Evolutionary conservation across 192 early-diverging fungal genomes (phyloP).

Genomic region (Coemansia sp.): DNA sequence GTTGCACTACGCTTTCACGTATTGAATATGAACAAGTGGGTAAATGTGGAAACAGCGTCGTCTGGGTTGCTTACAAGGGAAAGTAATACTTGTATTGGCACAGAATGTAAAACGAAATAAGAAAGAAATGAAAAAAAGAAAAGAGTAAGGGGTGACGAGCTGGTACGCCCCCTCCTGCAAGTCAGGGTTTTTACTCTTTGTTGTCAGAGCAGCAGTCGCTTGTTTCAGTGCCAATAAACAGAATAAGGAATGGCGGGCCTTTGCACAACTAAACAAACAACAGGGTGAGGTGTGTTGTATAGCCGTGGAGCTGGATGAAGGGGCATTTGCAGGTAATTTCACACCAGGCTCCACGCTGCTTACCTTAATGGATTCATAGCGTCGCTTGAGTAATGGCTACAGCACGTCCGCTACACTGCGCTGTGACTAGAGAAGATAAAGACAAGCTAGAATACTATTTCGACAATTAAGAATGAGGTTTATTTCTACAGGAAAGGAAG

Average conservation of each 20-base stretch:
- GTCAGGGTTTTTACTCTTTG: background rate
- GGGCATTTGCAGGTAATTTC: too few species aligned
- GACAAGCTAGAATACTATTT: background rate
- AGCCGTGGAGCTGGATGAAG: too few species aligned
- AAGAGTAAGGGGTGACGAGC: too few species aligned
- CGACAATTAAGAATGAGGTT: background rate
- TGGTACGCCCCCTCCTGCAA: too few species aligned
- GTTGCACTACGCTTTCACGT: background rate
- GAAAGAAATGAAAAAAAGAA: background rate
- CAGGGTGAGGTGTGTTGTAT: too few species aligned
- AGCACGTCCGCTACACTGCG: background rate
- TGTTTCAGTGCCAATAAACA: too few species aligned
- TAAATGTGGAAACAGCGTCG: too few species aligned
- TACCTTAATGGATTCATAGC: conserved; percentile 32
- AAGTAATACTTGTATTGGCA: too few species aligned
- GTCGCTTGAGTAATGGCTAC: background rate
- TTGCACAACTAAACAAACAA: background rate
- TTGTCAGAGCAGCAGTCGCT: background rate
- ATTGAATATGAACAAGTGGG: background rate
- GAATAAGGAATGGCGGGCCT: too few species aligned
- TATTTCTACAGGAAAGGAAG: background rate
- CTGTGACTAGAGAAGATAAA: background rate
- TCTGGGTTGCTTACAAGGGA: too few species aligned
- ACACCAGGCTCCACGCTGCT: background rate
- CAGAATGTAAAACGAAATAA: too few species aligned